Evolutionary conservation across 495 filamentous ascomycete genomes (phyloP), one percentile per base, ranked within the genome.

Genomic region (Xylaria flabelliformis): DNA sequence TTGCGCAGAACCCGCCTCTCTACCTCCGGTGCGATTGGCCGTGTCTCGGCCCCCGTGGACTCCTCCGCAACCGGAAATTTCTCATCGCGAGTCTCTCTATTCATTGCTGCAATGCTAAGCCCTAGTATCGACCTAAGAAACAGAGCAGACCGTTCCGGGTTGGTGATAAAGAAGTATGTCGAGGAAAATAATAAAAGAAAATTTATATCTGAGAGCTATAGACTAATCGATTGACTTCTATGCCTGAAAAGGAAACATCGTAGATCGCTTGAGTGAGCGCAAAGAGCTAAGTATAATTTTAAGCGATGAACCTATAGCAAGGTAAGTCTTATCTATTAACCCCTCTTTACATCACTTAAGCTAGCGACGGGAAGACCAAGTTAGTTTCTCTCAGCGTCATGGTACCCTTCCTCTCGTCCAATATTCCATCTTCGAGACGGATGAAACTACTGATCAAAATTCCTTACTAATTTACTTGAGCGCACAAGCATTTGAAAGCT

Each of bases 1-100:
- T 93, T 93, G n/a, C 87, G 80, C 65, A 91, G 73, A 21, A 90
- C 90, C n/a, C 88, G 81, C 32, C 78, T 82, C 53, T 84, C 86
- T 0, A 88, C 76, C 0, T 73, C 80, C 1, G 85, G 85, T 75
- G 91, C 88, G 48, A 91, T 46, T 21, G 64, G 67, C 21, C 32
- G 67, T 21, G 26, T 39, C 21, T 69, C 67, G 0, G 48, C 15
- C 15, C 7, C 19, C 10, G 5, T 46, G 13, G 36, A 0, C 34
- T 66, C 32, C 9, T 7, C 64, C 36, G n/a, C 10, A 5, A 26
- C 59, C 59, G n/a, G 19, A 42, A 8, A 1, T 39, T 63, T 42
- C 19, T 24, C 34, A 13, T 39, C 59, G 36, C 36, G 9, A 15
- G 8, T n/a, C 5, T 63, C 59, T 63, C 10, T 63, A 21, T 21